Evolutionary conservation across 768 basidiomycete genomes (phyloP), one percentile per base, ranked within the genome.

Genomic region (Boletus tylopilopsis): DNA sequence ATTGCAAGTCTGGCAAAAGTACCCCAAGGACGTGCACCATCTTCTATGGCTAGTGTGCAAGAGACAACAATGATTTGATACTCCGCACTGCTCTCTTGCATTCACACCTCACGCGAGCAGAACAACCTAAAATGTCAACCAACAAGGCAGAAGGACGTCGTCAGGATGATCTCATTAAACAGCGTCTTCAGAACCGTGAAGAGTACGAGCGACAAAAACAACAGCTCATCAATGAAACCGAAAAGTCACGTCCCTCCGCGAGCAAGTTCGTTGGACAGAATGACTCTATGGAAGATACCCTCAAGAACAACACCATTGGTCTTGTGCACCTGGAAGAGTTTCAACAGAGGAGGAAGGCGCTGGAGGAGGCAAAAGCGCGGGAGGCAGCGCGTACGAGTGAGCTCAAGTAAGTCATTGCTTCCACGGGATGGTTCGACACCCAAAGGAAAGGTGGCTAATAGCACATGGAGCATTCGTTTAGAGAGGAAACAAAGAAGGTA

Each of bases 201-300:
- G 87, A 91, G 35, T 93, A 78, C 57, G 84, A 90, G 59, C 79
- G 85, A 18, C 86, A 90, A 65, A 90, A 90, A 59, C 82, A 86
- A 63, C 78, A 77, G 39, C 81, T 93, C 66, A 83, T 90, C 60
- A 81, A 78, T 64, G 94, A 96, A 71, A 94, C 93, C 2, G 90
- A 95, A 73, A 94, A 94, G 68, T 85, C 90, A 33, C 86, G 92
- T 25, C 90, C 93, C 5, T 89, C 90, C 0, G 71, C 81, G 4
- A 85, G 87, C 64, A 87, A 94, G 53, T 98, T 98, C 68, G 89
- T 95, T 32, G 91, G 92, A 1, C 90, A 94, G 67, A 82, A 90
- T 69, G 94, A 97, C 64, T 91, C 90, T 5, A 84, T 96, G 77
- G 95, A 97, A 67, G 95, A 97, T 51, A 78, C 82, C 7, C 77